phyloP scores from a whole-genome alignment of 306 rosid genomes.

The Citrullus mucosospermus region DNA sequence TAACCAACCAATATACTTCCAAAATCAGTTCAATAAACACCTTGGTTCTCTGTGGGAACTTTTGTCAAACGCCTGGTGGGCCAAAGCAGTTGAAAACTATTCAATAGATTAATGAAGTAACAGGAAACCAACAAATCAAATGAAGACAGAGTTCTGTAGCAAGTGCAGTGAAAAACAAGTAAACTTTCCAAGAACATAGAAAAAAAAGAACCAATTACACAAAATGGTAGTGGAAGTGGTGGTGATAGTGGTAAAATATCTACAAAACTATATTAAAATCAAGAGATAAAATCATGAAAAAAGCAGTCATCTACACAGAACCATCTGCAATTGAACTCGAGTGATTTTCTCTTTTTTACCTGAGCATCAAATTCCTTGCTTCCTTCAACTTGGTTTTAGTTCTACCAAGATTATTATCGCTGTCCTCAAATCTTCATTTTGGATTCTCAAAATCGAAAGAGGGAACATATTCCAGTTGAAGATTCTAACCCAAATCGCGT shows the following conservation, averaged over 20 bases:
- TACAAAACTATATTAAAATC: background rate
- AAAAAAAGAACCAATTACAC: background rate
- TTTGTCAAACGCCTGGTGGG: background rate
- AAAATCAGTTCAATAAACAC: background rate
- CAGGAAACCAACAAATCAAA: background rate
- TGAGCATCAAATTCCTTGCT: conserved; percentile 6
- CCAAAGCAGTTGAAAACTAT: background rate
- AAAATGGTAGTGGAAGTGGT: background rate
- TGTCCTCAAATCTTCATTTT: background rate
- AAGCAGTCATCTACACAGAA: background rate
- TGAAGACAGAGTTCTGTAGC: background rate
- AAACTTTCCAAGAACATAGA: background rate
- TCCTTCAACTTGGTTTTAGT: background rate
- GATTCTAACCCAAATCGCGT: background rate
- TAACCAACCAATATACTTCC: background rate
- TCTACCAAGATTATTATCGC: background rate
- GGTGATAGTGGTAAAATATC: background rate
- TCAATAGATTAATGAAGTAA: background rate
- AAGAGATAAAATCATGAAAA: background rate
- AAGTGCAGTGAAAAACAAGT: background rate
- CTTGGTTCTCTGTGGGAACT: background rate
- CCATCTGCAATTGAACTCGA: background rate
- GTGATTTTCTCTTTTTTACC: background rate
- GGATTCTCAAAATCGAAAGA: background rate
- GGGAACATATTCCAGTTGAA: conserved; percentile 3